phyloP scores from a whole-genome alignment of 129 eudicot genomes.

The Sambucus nigra region DNA sequence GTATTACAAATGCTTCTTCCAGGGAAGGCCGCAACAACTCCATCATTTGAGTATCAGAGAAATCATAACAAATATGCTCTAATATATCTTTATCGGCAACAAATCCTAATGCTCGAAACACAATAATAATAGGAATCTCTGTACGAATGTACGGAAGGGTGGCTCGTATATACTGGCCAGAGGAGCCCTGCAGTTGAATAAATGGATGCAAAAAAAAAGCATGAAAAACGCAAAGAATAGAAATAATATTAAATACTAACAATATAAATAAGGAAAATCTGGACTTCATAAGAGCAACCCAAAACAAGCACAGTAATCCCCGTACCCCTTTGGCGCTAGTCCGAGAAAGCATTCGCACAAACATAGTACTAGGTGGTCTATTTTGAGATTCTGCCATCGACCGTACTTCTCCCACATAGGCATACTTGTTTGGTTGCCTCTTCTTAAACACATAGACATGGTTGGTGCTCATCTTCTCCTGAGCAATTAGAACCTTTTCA shows the following conservation, averaged over 20 bases:
- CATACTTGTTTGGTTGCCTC: conserved; percentile 62
- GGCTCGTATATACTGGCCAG: conserved; percentile 60
- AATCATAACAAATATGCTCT: conserved; percentile 57
- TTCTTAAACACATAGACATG: conserved; percentile 69
- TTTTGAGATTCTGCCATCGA: conserved; percentile 56
- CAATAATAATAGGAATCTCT: conserved; percentile 58
- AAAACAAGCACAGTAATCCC: background rate
- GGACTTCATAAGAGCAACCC: no score
- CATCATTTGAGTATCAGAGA: conserved; percentile 59
- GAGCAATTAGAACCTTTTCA: conserved; percentile 70
- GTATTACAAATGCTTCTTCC: conserved; percentile 72
- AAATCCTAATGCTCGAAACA: conserved; percentile 56
- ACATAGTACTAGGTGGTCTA: conserved; percentile 53
- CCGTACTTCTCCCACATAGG: conserved; percentile 59
- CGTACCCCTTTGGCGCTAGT: conserved; percentile 63
- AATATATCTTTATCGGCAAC: conserved; percentile 65
- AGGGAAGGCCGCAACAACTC: conserved; percentile 62
- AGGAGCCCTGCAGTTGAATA: conserved; percentile 46
- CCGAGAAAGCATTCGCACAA: conserved; percentile 55
- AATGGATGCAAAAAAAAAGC: no score
- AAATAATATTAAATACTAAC: background rate
- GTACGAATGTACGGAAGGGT: conserved; percentile 50
- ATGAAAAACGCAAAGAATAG: background rate
- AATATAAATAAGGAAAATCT: no score
- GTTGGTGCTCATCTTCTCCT: conserved; percentile 78